Percentiles rank a stretch among this genome's conserved stretches.
Evolutionary conservation across 805 yeast genomes (phyloP).

Genomic region (Barnettozyma vustinii): DNA sequence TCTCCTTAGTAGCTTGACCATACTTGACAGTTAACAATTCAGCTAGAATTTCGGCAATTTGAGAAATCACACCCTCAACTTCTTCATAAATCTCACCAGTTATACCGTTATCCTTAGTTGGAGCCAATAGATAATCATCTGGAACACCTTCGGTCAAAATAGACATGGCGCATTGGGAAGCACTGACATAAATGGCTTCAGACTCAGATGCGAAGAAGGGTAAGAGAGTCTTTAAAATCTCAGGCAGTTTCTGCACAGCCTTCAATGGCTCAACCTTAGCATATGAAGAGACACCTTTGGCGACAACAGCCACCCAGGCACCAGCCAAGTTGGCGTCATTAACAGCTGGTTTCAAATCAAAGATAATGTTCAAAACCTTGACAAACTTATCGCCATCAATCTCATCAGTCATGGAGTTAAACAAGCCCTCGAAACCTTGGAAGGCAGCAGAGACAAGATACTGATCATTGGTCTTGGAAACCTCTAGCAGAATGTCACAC

Average conservation of each 20-base stretch:
- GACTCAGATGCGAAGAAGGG: slow-evolving; percentile 65
- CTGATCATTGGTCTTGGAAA: slow-evolving; percentile 81
- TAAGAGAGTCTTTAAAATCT: slow-evolving; percentile 49
- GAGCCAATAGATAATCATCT: slow-evolving; percentile 50
- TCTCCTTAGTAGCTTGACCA: slow-evolving; percentile 69
- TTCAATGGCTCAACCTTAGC: slow-evolving; percentile 44
- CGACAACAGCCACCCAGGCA: slow-evolving; percentile 91
- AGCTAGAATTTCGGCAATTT: slow-evolving; percentile 48
- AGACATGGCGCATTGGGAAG: slow-evolving; percentile 84
- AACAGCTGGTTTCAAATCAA: slow-evolving; percentile 73
- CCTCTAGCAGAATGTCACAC: slow-evolving; percentile 69
- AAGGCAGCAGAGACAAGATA: slow-evolving; percentile 78
- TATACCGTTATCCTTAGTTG: slow-evolving; percentile 30
- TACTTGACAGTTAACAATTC: slow-evolving; percentile 67
- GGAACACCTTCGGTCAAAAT: slow-evolving; percentile 63
- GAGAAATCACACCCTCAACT: slow-evolving; percentile 48
- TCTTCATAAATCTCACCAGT: slow-evolving; percentile 47
- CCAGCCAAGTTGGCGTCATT: slow-evolving; percentile 86
- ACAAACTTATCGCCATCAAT: slow-evolving; percentile 60
- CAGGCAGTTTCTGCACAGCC: slow-evolving; percentile 53
- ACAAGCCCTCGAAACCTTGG: slow-evolving; percentile 75
- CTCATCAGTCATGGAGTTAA: slow-evolving; percentile 55
- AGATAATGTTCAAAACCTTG: slow-evolving; percentile 61
- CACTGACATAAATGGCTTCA: slow-evolving; percentile 62
- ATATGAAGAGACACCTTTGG: slow-evolving; percentile 65